A percentile compares a stretch with the other conserved stretches of the same genome.
Conservation (phyloP, 305 asterid genomes). For the Solanum chacoense region DNA sequence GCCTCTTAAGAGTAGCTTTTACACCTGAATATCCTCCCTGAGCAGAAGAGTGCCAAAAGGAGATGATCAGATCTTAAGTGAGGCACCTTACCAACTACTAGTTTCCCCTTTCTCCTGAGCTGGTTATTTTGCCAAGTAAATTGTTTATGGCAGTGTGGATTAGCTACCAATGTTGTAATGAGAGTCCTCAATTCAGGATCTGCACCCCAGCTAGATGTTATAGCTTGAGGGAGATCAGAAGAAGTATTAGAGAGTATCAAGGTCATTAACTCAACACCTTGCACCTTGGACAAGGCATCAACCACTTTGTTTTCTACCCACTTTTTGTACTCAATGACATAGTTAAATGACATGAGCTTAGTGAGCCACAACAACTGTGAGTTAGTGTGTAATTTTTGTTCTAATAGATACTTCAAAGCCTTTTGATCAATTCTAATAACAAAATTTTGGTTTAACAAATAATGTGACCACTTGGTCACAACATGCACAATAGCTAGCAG, state of each 20-base stretch:
- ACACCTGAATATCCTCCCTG: neutral
- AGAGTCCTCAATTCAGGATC: too few species aligned
- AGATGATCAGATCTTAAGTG: neutral
- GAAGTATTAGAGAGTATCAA: too few species aligned
- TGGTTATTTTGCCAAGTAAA: neutral
- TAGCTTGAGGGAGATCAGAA: too few species aligned
- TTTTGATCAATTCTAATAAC: neutral
- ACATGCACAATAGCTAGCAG: rapidly evolving
- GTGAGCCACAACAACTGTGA: neutral
- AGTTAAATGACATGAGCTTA: neutral
- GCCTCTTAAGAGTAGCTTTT: neutral
- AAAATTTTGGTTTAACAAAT: too few species aligned
- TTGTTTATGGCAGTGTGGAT: neutral
- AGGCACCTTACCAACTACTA: neutral
- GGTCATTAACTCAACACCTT: neutral
- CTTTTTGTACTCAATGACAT: too few species aligned
- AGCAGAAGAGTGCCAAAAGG: neutral
- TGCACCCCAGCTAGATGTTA: neutral
- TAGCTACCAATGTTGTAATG: too few species aligned
- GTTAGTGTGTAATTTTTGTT: neutral
- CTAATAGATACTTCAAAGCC: neutral
- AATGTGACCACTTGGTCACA: neutral
- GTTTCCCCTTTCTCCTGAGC: neutral
- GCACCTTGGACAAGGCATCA: neutral
- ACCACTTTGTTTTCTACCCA: neutral